These are phyloP conservation scores for Ascosphaera apis DNA, from an alignment of 2,329 filamentous ascomycete genomes.

Conservation along the genomic window DNA sequence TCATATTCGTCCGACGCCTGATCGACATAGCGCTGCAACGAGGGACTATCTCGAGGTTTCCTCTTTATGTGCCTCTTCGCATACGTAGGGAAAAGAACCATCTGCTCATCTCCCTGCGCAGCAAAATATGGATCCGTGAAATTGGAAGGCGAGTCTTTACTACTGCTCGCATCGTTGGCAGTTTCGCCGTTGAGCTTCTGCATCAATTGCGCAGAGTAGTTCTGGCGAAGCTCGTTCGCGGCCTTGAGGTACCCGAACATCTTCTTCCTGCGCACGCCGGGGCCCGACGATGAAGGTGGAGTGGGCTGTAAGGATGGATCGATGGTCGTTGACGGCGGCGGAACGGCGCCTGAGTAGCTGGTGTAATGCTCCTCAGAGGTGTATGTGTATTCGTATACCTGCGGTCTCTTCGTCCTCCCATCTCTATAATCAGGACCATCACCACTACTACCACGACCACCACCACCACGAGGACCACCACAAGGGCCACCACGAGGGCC, in stretches of 20 bases:
- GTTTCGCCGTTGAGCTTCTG: slow-evolving; percentile 25
- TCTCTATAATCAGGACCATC: too few relatives aligned
- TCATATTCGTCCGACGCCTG: slow-evolving; percentile 19
- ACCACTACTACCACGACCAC: too few relatives aligned
- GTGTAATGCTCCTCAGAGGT: too few relatives aligned
- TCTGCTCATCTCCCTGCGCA: slow-evolving; percentile 61
- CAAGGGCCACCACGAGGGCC: too few relatives aligned
- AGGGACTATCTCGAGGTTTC: slow-evolving; percentile 11
- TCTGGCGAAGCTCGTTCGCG: slow-evolving; percentile 47
- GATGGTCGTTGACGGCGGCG: too few relatives aligned
- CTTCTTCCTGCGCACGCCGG: slow-evolving; percentile 55
- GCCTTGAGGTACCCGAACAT: slow-evolving; percentile 50
- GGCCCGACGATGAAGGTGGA: too few relatives aligned
- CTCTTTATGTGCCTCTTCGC: slow-evolving; percentile 45
- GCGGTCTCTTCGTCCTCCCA: too few relatives aligned
- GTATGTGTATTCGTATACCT: too few relatives aligned
- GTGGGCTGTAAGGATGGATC: too few relatives aligned
- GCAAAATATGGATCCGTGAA: slow-evolving; percentile 73
- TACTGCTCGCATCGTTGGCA: slow-evolving; percentile 21
- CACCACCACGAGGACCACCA: too few relatives aligned
- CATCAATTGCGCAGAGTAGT: slow-evolving; percentile 34
- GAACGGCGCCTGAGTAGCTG: too few relatives aligned
- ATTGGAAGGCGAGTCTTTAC: slow-evolving; percentile 40
- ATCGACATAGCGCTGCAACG: too few relatives aligned
- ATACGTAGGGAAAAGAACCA: slow-evolving; percentile 90